Conservation (phyloP, 202 grass and related monocot genomes). For the Cymbopogon flexuosus region DNA sequence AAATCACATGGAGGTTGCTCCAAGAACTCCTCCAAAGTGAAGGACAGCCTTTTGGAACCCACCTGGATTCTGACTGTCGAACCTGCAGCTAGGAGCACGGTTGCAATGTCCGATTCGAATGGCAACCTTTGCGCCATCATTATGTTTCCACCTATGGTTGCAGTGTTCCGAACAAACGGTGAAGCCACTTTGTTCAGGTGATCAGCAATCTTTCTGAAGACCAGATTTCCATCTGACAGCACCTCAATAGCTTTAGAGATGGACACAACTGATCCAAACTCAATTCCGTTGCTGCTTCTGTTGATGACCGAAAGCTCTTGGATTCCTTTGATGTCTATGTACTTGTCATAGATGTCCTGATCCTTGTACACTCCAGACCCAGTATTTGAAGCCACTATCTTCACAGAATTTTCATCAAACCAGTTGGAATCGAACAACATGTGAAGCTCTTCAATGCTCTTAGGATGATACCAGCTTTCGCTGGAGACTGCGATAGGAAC, state of each 20-base stretch:
- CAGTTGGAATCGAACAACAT: slow-evolving; percentile 19
- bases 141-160: slow-evolving; percentile 69
- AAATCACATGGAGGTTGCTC: slow-evolving; percentile 43
- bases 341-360: slow-evolving; percentile 53
- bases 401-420: slow-evolving; percentile 39
- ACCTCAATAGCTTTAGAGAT: slow-evolving; percentile 63
- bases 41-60: slow-evolving; percentile 30
- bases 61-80: slow-evolving; percentile 39
- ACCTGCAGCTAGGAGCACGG: slow-evolving; percentile 50
- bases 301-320: slow-evolving; percentile 53
- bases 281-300: slow-evolving; percentile 45
- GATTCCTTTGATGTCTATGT: slow-evolving; percentile 58
- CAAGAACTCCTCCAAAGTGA: slow-evolving; percentile 66
- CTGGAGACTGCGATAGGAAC: not conserved
- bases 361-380: slow-evolving; percentile 75
- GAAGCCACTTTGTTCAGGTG: slow-evolving; percentile 69
- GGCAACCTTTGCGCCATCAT: slow-evolving; percentile 56
- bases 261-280: slow-evolving; percentile 59
- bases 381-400: slow-evolving; percentile 69
- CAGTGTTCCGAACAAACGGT: slow-evolving; percentile 63
- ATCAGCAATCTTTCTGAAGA: slow-evolving; percentile 53
- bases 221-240: slow-evolving; percentile 34
- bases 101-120: slow-evolving; percentile 58
- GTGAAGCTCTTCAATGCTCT: slow-evolving; percentile 49
- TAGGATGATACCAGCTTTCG: slow-evolving; percentile 47